Base-by-base conservation (phyloP, 768 basidiomycete species). In the Podaxis carcinomalis region DNA sequence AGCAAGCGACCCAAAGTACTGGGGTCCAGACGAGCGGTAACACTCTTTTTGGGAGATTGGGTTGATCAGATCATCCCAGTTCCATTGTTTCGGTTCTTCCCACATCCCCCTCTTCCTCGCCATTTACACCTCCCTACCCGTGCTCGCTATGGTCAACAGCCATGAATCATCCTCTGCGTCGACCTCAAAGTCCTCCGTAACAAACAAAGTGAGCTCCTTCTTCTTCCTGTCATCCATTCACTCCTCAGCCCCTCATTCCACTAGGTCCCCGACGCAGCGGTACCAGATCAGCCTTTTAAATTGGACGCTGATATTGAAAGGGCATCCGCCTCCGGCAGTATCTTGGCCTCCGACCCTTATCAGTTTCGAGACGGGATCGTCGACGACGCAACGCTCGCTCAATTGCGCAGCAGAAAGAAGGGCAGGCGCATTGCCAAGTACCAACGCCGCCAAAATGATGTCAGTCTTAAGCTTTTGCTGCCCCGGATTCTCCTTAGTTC, bases 371-470 rank as follows among this genome's bases (percentile, higher is more conserved):
- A 73, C 62, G 87, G 84, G 10, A 62, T 89, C 62, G 80, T 88
- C 66, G 75, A 84, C 9, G 84, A 87, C 46, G 81, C 80, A 40
- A 80, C 90, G 65, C 82, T 94, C 49, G 71, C 75, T n/a, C 81
- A 78, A 55, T 71, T 94, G 40, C 83, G 89, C 52, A 79, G 80
- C 36, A 77, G 80, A 27, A 85, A 78, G 70, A 79, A 74, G 27
- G 87, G 88, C 58, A 90, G 85, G 70, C 73, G 75, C 21, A 71
- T 92, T 51, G 91, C 84, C 54, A 76, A 73, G 50, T 92, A 87
- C 68, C 89, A 92, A 55, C 72, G 78, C 47, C 82, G 77, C 62
- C 90, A 94, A 71, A 94, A 94, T 76, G 74, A 84, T 64, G 92
- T 89, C 51, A 39, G 83, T 68, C n/a, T 37, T 65, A 60, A 51